Percentiles rank a stretch among this genome's conserved stretches.
Conservation (phyloP, 306 rosid species). For the Phaseolus lunatus region DNA sequence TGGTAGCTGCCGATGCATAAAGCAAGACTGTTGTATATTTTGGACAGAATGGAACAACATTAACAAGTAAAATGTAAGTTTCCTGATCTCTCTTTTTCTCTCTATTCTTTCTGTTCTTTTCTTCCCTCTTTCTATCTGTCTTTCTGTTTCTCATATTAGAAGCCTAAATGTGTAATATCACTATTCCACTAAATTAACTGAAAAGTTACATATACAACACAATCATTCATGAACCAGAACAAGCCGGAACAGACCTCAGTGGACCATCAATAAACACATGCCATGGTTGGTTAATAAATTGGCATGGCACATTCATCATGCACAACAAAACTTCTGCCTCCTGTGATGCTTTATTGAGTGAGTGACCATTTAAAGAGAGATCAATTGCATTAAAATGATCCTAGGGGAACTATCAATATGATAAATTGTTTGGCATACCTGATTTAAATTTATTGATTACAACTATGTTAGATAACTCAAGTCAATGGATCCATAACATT, state of each 20-base stretch:
- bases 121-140: not conserved
- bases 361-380: not conserved
- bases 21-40: not conserved
- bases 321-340: conserved; percentile 1
- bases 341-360: not conserved
- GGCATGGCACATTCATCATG: conserved; percentile 12
- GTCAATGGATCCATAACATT: not conserved
- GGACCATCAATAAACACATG: not conserved
- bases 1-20: not conserved
- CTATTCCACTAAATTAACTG: conserved; percentile 2
- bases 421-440: not conserved
- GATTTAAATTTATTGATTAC: not conserved
- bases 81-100: not conserved
- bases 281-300: not conserved
- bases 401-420: conserved; percentile 2
- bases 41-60: not conserved
- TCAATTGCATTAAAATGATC: not conserved
- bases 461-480: not conserved
- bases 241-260: not conserved
- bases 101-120: not conserved
- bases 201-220: not conserved
- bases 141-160: not conserved
- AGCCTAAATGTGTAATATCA: not conserved
- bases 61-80: not conserved
- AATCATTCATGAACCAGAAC: conserved; percentile 9